Evolutionary conservation across 495 filamentous ascomycete genomes (phyloP).

Genomic region (Annulohypoxylon bovei): DNA sequence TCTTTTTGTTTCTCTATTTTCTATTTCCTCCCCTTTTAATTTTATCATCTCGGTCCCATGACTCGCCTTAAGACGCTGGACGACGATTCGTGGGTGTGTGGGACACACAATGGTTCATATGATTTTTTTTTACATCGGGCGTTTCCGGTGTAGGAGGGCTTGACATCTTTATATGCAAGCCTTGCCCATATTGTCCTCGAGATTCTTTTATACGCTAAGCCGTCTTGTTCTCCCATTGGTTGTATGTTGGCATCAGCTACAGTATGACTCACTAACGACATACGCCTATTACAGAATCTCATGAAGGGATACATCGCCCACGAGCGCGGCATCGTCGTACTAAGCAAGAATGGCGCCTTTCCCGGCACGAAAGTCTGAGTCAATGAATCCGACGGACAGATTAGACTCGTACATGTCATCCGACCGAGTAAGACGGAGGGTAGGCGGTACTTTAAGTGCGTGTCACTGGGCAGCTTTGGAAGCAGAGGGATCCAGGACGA

Average conservation of each 20-base stretch:
- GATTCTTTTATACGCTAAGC: neutral
- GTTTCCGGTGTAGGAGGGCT: neutral
- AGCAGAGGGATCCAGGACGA: constrained; percentile 7
- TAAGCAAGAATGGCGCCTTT: constrained; percentile 91
- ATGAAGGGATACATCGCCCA: constrained; percentile 99
- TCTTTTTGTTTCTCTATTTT: neutral
- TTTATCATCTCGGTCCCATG: neutral
- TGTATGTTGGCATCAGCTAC: neutral
- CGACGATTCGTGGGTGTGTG: neutral
- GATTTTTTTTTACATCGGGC: neutral
- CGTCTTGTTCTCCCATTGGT: neutral
- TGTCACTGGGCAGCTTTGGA: constrained; percentile 4
- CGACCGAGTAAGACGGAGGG: neutral
- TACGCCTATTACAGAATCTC: constrained; percentile 67
- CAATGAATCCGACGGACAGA: constrained; percentile 4
- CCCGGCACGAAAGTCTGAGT: constrained; percentile 91
- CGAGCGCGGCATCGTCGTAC: constrained; percentile 84
- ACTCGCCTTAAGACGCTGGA: neutral
- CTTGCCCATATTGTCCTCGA: neutral
- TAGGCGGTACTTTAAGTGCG: constrained; percentile 15
- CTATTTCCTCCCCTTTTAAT: neutral
- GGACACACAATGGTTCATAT: constrained; percentile 3
- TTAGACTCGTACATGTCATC: constrained; percentile 5
- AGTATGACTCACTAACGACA: constrained; percentile 35
- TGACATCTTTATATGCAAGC: neutral